A percentile compares a stretch with the other conserved stretches of the same genome.
phyloP scores from a whole-genome alignment of 306 rosid species.

The Macrotyloma uniflorum region DNA sequence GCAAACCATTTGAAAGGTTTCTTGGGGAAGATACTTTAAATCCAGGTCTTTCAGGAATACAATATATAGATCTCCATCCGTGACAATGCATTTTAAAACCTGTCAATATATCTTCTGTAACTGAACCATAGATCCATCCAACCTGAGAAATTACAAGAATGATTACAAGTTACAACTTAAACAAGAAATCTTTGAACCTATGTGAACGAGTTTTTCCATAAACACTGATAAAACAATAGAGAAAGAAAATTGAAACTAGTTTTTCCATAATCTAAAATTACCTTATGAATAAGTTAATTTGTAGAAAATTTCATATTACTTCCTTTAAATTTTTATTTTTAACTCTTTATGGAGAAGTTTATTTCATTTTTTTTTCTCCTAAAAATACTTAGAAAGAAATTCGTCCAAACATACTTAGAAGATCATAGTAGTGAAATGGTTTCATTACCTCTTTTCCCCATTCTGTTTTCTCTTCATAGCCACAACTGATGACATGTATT shows the following conservation, averaged over 20 bases:
- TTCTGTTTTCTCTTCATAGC: slow-evolving; percentile 78
- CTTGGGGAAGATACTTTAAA: slow-evolving; percentile 56
- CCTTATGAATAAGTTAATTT: no score
- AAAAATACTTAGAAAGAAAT: neutral
- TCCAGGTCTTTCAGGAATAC: slow-evolving; percentile 62
- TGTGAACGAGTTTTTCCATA: no score
- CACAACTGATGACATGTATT: slow-evolving; percentile 77
- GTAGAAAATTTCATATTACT: no score
- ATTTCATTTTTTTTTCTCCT: no score
- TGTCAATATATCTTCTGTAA: slow-evolving; percentile 68
- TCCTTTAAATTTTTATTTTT: no score
- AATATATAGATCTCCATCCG: slow-evolving; percentile 84
- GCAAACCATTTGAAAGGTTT: slow-evolving; percentile 58
- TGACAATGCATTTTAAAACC: slow-evolving; percentile 84
- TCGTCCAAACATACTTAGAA: neutral
- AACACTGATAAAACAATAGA: no score
- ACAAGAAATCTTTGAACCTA: neutral
- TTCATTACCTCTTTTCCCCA: slow-evolving; percentile 82
- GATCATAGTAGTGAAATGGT: neutral
- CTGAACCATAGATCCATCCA: slow-evolving; percentile 86
- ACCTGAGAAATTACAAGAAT: slow-evolving; percentile 45
- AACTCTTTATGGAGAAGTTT: no score
- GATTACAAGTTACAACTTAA: neutral
- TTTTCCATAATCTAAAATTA: no score
- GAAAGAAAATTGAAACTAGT: no score